Evolutionary conservation across 768 basidiomycete genomes (phyloP), one percentile per base, ranked within the genome.

Genomic region (Leccinum aurantiacum): DNA sequence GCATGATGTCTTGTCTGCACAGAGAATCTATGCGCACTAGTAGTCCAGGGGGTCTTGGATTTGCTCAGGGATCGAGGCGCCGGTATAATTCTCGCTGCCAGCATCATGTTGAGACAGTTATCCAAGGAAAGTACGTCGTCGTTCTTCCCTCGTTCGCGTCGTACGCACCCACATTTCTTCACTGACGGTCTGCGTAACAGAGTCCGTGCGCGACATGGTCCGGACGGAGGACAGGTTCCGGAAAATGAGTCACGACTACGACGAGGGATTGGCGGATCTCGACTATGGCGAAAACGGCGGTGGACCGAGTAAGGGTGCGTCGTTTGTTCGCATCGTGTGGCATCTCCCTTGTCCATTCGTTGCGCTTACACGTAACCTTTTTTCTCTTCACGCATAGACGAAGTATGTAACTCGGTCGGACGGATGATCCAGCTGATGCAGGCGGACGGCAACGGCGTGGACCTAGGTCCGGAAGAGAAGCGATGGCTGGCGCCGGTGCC

Each of bases 361-460:
- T 22, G 13, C 13, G 3, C 6, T 22, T 19, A 19, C 14, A 27
- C n/a, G 9, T 24, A 19, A 17, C 15, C 14, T 22, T 22, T 22
- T 15, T 49, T 19, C 10, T 46, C 41, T 19, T 6, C 6, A 59
- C 24, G 17, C 19, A n/a, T 57, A 71, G 69, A 50, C 1, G 70
- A 71, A 53, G 70, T 71, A 13, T 69, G 66, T 41, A 57, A 63
- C 25, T 61, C 64, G 1, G 60, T 71, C 15, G 60, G 68, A 11
- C 52, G 33, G 17, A 58, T 71, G 70, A 68, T 71, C 49, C 63
- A 56, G 53, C 9, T 53, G 15, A 63, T 68, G 61, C 66, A 72
- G 33, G 58, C 49, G 27, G 46, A 41, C 0, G 62, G 65, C 4
- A 25, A 15, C 9, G 59, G 54, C 25, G 55, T 53, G 10, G 50